Conservation (phyloP, 768 basidiomycete genomes). For the Phanerodontia chrysosporium region DNA sequence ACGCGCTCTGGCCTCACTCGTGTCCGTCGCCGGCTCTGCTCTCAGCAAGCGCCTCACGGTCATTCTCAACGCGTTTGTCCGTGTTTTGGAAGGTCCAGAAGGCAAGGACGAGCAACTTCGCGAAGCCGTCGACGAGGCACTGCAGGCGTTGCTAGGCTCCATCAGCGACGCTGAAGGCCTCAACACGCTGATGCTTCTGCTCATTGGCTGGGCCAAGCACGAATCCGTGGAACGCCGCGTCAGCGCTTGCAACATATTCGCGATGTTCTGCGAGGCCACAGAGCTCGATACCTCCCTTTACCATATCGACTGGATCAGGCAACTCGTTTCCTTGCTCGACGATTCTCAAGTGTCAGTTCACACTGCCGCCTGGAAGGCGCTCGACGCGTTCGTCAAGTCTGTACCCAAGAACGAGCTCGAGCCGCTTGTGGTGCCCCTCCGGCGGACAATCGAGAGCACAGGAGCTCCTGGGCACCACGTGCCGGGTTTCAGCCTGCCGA, state of each 20-base stretch:
- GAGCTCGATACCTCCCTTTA: constrained; percentile 81
- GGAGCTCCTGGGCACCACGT: constrained; percentile 74
- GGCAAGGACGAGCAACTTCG: constrained; percentile 55
- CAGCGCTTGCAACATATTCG: constrained; percentile 75
- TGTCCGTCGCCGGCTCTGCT: constrained; percentile 90
- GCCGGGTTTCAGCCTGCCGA: constrained; percentile 81
- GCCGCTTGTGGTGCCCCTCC: constrained; percentile 82
- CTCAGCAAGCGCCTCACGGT: constrained; percentile 78
- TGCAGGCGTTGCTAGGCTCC: constrained; percentile 70
- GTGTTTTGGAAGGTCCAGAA: constrained; percentile 62
- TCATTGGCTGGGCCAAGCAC: constrained; percentile 88
- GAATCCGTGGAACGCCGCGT: constrained; percentile 67
- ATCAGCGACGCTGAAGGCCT: constrained; percentile 84
- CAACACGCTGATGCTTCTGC: constrained; percentile 81
- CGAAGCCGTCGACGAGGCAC: constrained; percentile 69
- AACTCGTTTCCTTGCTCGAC: constrained; percentile 78
- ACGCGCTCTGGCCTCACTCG: constrained; percentile 82
- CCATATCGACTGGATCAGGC: constrained; percentile 91
- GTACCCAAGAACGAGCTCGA: constrained; percentile 92
- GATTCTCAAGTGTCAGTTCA: constrained; percentile 74
- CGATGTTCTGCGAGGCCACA: constrained; percentile 79
- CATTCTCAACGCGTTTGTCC: constrained; percentile 77
- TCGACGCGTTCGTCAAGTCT: constrained; percentile 87
- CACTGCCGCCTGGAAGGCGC: constrained; percentile 74
- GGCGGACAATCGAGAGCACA: constrained; percentile 81